A percentile compares a stretch with the other conserved stretches of the same genome.
phyloP scores from a whole-genome alignment of 768 basidiomycete genomes.

The Lentinula sp. region DNA sequence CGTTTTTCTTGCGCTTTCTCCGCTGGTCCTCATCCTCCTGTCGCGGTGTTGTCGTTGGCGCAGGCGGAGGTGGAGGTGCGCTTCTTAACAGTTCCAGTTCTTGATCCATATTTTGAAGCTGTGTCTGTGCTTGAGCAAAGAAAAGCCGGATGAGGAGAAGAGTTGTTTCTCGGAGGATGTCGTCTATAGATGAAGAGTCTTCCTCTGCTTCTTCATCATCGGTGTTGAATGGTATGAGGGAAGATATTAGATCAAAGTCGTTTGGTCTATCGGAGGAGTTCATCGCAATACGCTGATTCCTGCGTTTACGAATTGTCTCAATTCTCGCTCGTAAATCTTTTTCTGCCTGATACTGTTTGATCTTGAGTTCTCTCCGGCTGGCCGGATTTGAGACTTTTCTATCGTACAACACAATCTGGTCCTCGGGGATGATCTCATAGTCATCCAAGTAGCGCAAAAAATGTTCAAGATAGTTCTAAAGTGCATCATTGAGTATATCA shows the following conservation, averaged over 20 bases:
- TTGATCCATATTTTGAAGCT: slow-evolving; percentile 62
- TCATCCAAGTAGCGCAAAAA: slow-evolving; percentile 50
- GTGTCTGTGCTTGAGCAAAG: slow-evolving; percentile 62
- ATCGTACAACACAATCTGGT: slow-evolving; percentile 51
- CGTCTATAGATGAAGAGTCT: slow-evolving; percentile 55
- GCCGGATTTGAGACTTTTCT: slow-evolving; percentile 56
- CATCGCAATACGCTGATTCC: slow-evolving; percentile 29
- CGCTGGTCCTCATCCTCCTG: slow-evolving; percentile 29
- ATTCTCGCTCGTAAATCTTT: slow-evolving; percentile 71
- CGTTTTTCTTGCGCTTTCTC: slow-evolving; percentile 30
- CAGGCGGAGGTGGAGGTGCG: slow-evolving; percentile 31
- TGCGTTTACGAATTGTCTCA: slow-evolving; percentile 55
- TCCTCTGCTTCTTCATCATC: slow-evolving; percentile 33
- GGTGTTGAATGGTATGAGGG: slow-evolving; percentile 42
- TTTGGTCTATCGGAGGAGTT: slow-evolving; percentile 25
- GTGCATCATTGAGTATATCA: neutral
- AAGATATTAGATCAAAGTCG: slow-evolving; percentile 59
- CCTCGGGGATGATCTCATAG: slow-evolving; percentile 60
- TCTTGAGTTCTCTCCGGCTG: slow-evolving; percentile 79
- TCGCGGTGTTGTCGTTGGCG: slow-evolving; percentile 15
- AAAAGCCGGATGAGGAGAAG: slow-evolving; percentile 69
- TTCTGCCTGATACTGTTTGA: slow-evolving; percentile 83
- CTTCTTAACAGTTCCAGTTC: slow-evolving; percentile 64
- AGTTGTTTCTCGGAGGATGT: slow-evolving; percentile 58
- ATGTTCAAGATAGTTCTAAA: slow-evolving; percentile 39